Evolutionary conservation across 768 basidiomycete genomes (phyloP).

Genomic region (Boletus rubropictus): DNA sequence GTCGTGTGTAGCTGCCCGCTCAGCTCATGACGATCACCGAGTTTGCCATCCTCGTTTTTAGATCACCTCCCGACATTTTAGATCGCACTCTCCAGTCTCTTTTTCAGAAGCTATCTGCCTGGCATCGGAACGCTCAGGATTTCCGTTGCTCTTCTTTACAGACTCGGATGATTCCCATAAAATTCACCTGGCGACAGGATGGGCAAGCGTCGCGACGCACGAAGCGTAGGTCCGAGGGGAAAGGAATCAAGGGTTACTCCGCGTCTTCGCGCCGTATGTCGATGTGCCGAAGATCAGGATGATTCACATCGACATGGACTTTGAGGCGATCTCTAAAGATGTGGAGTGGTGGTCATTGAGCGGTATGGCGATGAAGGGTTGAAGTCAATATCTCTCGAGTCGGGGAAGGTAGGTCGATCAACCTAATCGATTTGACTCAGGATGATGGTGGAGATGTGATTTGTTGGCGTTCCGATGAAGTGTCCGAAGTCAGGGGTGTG

Average conservation of each 20-base stretch:
- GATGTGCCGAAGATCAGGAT: constrained; percentile 29
- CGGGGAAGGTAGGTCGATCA: background rate
- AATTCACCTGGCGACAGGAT: constrained; percentile 41
- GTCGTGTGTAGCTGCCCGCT: background rate
- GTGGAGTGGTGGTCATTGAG: constrained; percentile 5
- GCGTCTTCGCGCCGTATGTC: constrained; percentile 26
- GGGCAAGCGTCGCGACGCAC: constrained; percentile 39
- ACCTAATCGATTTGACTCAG: constrained; percentile 10
- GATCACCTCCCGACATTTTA: constrained; percentile 26
- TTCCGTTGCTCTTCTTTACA: constrained; percentile 38
- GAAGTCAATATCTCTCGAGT: background rate
- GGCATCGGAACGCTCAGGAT: constrained; percentile 40
- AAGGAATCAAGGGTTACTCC: constrained; percentile 35
- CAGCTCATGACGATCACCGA: constrained; percentile 40
- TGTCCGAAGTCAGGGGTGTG: background rate
- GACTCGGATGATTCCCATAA: constrained; percentile 11
- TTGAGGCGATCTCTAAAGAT: constrained; percentile 25
- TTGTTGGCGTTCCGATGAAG: background rate
- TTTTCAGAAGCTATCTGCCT: constrained; percentile 28
- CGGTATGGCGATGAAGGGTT: background rate
- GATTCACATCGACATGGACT: constrained; percentile 38
- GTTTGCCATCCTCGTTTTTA: constrained; percentile 35
- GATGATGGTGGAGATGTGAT: constrained; percentile 6
- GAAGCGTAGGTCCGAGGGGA: constrained; percentile 38
- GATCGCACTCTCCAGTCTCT: constrained; percentile 27